Conservation (phyloP, 257 asterid species). For the Scutellaria galericulata region DNA sequence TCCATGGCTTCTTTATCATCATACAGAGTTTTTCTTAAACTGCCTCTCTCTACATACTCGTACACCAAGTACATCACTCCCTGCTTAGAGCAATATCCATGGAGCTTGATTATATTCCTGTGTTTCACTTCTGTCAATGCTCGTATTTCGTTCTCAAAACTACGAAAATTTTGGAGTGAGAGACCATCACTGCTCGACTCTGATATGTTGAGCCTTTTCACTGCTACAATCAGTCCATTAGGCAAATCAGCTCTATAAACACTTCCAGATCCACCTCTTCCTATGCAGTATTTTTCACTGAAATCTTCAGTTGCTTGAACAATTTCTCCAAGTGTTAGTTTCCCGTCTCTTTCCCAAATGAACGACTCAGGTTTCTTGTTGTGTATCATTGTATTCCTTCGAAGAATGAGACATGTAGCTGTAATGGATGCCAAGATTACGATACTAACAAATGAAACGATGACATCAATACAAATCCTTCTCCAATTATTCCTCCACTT, state of each 20-base stretch:
- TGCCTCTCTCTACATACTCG: conserved; percentile 83
- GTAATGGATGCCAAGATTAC: conserved; percentile 45
- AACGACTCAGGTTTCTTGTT: conserved; percentile 56
- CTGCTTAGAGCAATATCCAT: conserved; percentile 72
- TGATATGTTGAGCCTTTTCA: conserved; percentile 68
- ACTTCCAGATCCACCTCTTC: conserved; percentile 87
- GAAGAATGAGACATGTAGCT: conserved; percentile 39
- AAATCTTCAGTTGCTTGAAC: conserved; percentile 76
- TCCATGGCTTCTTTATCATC: conserved; percentile 54
- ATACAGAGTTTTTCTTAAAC: conserved; percentile 56
- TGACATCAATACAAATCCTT: conserved; percentile 49
- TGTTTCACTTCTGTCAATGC: conserved; percentile 85
- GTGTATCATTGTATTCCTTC: conserved; percentile 39
- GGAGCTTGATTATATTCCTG: conserved; percentile 85
- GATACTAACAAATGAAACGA: conserved; percentile 55
- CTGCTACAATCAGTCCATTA: conserved; percentile 70
- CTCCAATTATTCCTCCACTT: conserved; percentile 40
- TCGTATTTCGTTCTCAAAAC: conserved; percentile 81
- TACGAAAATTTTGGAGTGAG: conserved; percentile 46
- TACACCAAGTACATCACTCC: conserved; percentile 83
- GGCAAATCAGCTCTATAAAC: conserved; percentile 71
- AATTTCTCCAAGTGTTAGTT: conserved; percentile 71
- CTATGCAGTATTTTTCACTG: conserved; percentile 65
- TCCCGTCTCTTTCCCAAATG: conserved; percentile 79
- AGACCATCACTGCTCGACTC: conserved; percentile 58